A percentile compares a stretch with the other conserved stretches of the same genome.
phyloP scores from a whole-genome alignment of 2,329 filamentous ascomycete genomes.

The Alternaria ethzedia region DNA sequence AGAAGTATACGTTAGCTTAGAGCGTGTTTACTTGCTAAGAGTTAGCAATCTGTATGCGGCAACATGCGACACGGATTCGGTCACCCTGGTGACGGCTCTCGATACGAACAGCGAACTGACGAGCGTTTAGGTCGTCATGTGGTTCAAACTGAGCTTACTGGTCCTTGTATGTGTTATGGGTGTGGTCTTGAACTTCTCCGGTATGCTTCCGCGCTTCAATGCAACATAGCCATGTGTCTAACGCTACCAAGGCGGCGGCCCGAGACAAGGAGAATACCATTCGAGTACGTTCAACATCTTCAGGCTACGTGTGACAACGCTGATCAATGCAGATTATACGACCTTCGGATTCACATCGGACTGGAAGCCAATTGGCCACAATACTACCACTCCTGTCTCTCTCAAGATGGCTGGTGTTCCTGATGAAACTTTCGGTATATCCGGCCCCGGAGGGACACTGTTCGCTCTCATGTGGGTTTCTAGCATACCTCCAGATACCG shows the following conservation, averaged over 20 bases:
- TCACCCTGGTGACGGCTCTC: neutral
- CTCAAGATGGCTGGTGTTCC: slow-evolving; percentile 13
- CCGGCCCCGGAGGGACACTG: slow-evolving; percentile 31
- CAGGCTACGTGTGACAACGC: neutral
- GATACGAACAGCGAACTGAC: neutral
- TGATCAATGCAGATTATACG: slow-evolving; percentile 26
- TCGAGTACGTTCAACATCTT: slow-evolving; percentile 7
- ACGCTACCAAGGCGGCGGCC: slow-evolving; percentile 10
- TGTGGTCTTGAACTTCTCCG: slow-evolving; percentile 38
- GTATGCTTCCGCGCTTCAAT: neutral
- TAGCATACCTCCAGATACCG: neutral
- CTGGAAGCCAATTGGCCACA: slow-evolving; percentile 33
- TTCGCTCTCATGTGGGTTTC: slow-evolving; percentile 37
- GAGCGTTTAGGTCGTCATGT: slow-evolving; percentile 30
- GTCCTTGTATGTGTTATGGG: slow-evolving; percentile 32
- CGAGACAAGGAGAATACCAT: slow-evolving; percentile 14
- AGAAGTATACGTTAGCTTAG: neutral
- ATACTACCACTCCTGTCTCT: neutral
- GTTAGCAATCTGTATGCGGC: neutral
- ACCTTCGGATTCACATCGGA: slow-evolving; percentile 26
- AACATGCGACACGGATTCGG: neutral
- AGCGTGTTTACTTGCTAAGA: neutral
- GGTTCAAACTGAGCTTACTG: slow-evolving; percentile 38
- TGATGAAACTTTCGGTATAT: slow-evolving; percentile 26
- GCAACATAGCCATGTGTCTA: slow-evolving; percentile 3